Evolutionary conservation across 225 moss, liverwort and hornwort species (phyloP), one percentile per base, ranked within the genome.

Genomic region (Antitrichia curtipendula): DNA sequence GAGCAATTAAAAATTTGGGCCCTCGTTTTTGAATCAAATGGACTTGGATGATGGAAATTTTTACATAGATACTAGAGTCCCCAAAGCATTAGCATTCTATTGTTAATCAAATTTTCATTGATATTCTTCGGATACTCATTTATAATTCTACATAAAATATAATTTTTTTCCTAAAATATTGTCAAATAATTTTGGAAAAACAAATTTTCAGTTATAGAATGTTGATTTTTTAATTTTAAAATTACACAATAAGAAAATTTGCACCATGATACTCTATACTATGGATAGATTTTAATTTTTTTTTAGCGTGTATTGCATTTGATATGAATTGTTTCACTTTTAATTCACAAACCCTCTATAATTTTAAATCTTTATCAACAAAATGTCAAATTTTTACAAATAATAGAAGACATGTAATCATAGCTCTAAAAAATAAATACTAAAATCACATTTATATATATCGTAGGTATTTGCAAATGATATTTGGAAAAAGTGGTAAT

Each of bases 261-360:
- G 5, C 4, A 68, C 12, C 1, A 13, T 38, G 0, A 38, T 68
- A 12, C 12, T n/a, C 1, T 66, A 12, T 0, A 22, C 3, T n/a
- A 11, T 11, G 0, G n/a, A 66, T 6, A 7, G 12, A 66, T 10
- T 36, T 68, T 38, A 12, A 38, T 4, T 12, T 22, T 36, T 5
- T 16, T 65, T n/a, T 5, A 38, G 6, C 4, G 23, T 22, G 13
- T 23, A 68, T 22, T 68, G 11, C 22, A 66, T 68, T 68, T 68
- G 23, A 23, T 23, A 68, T 23, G 22, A 38, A 68, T 68, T 38
- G 4, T 38, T 68, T 38, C 13, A 22, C 12, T 68, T 23, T 38
- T 22, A 38, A 68, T 7, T 68, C 1, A 13, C 1, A 69, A 69
- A 23, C 2, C 38, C 7, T 12, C 0, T 0, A 4, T 23, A 68